These are phyloP conservation scores for Colletotrichum orbiculare DNA, from an alignment of 2,329 filamentous ascomycete species.

Conservation along the genomic window DNA sequence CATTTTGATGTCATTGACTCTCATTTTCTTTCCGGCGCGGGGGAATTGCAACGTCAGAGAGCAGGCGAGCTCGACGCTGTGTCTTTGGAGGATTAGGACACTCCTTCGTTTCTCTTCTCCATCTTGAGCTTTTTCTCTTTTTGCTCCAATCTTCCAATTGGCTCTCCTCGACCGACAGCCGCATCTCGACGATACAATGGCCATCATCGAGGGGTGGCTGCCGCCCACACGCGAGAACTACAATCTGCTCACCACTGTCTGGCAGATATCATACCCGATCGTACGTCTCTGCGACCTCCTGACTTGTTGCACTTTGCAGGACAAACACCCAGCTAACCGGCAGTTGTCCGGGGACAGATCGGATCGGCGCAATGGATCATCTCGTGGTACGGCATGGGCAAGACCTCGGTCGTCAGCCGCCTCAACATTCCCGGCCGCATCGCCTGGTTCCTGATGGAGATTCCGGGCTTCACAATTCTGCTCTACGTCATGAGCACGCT, in stretches of 20 bases:
- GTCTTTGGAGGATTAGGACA: neutral
- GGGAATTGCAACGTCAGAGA: neutral
- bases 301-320: neutral
- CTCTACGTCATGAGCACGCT: constrained; percentile 82
- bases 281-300: constrained; percentile 50
- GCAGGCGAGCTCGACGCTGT: neutral
- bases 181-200: constrained; percentile 48
- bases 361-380: constrained; percentile 79
- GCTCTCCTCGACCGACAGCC: constrained; percentile 3
- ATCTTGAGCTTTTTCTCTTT: neutral
- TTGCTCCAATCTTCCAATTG: neutral
- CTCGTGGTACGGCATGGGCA: constrained; percentile 92
- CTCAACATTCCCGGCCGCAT: constrained; percentile 91
- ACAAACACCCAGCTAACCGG: constrained; percentile 25
- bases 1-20: constrained; percentile 19
- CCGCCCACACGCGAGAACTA: constrained; percentile 70
- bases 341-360: constrained; percentile 61
- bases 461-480: constrained; percentile 79
- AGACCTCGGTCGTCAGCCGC: constrained; percentile 79
- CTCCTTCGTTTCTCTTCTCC: neutral
- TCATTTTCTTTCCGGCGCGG: neutral
- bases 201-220: constrained; percentile 64
- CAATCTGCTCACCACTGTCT: constrained; percentile 61
- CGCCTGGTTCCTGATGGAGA: constrained; percentile 91
- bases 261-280: constrained; percentile 63